Evolutionary conservation across 441 rosid genomes (phyloP).

Genomic region (Flueggea neowawraea): DNA sequence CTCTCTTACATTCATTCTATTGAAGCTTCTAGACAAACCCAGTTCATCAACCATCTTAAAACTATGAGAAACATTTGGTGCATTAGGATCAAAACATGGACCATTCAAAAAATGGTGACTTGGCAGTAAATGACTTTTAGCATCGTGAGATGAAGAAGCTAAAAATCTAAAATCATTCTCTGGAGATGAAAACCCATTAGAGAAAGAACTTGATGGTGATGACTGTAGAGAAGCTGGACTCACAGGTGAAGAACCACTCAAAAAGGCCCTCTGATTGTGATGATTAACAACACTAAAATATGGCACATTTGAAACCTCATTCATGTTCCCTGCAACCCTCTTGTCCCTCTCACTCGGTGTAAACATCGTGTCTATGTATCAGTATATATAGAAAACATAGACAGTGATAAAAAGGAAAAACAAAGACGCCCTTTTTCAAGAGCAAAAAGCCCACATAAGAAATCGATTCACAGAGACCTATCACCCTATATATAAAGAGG

Average conservation of each 20-base stretch:
- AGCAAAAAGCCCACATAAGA: conserved; percentile 23
- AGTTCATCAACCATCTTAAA: conserved; percentile 23
- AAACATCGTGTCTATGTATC: conserved; percentile 21
- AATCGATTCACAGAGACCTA: conserved; percentile 9
- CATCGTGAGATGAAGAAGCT: conserved; percentile 16
- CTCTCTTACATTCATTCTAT: conserved; percentile 41
- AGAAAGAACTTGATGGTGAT: conserved; percentile 30
- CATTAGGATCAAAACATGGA: conserved; percentile 25
- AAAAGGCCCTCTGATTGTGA: conserved; percentile 13
- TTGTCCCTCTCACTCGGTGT: conserved; percentile 7
- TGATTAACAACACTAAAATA: conserved; percentile 12
- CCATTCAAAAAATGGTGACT: conserved; percentile 25
- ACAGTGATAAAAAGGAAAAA: conserved; percentile 4
- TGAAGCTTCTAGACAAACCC: conserved; percentile 39
- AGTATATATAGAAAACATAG: neutral
- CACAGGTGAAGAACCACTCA: conserved; percentile 20
- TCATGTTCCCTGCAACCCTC: conserved; percentile 16
- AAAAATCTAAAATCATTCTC: conserved; percentile 22
- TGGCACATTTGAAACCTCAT: conserved; percentile 17
- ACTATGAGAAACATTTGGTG: conserved; percentile 18
- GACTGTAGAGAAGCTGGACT: conserved; percentile 26
- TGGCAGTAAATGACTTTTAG: conserved; percentile 8
- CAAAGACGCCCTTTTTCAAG: conserved; percentile 14
- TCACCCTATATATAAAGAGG: neutral
- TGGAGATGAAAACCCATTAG: conserved; percentile 34